A percentile compares a stretch with the other conserved stretches of the same genome.
Evolutionary conservation across 805 yeast genomes (phyloP).

Genomic region (Yarrowia sp.): DNA sequence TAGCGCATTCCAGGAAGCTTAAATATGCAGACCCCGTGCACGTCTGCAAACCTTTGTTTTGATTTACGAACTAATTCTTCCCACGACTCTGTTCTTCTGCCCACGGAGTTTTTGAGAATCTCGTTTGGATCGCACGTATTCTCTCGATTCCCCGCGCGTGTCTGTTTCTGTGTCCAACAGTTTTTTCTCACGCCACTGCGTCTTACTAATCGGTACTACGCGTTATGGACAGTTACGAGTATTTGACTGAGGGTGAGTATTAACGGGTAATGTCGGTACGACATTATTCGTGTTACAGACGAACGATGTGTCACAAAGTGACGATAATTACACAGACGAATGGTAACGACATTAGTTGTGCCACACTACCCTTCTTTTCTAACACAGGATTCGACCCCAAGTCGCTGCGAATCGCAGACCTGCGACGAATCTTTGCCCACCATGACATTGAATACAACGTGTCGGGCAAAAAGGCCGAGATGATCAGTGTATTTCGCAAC

Average conservation of each 20-base stretch:
- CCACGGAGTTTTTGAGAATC: neutral
- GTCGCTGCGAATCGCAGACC: conserved; percentile 60
- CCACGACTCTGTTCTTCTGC: neutral
- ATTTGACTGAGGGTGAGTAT: conserved; percentile 20
- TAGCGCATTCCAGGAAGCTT: neutral
- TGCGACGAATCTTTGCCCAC: conserved; percentile 61
- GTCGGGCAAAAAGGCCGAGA: conserved; percentile 64
- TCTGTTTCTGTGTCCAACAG: too few species aligned
- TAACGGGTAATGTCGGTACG: too few species aligned
- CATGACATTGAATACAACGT: conserved; percentile 57
- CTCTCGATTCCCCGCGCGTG: too few species aligned
- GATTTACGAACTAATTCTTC: conserved; percentile 20
- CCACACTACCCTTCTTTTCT: too few species aligned
- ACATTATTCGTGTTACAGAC: too few species aligned
- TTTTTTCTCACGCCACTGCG: neutral
- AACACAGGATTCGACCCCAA: conserved; percentile 62
- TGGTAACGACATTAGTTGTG: too few species aligned
- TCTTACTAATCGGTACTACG: neutral
- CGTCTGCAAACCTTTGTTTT: conserved; percentile 21
- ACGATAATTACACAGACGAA: too few species aligned
- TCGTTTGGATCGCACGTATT: conserved; percentile 9
- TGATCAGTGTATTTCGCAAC: conserved; percentile 58
- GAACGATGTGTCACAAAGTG: too few species aligned
- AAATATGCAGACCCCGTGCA: conserved; percentile 20
- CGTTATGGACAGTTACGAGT: conserved; percentile 25